Evolutionary conservation across 139 green algal species (phyloP).

Genomic region (Pseudopediastrum boryanum): DNA sequence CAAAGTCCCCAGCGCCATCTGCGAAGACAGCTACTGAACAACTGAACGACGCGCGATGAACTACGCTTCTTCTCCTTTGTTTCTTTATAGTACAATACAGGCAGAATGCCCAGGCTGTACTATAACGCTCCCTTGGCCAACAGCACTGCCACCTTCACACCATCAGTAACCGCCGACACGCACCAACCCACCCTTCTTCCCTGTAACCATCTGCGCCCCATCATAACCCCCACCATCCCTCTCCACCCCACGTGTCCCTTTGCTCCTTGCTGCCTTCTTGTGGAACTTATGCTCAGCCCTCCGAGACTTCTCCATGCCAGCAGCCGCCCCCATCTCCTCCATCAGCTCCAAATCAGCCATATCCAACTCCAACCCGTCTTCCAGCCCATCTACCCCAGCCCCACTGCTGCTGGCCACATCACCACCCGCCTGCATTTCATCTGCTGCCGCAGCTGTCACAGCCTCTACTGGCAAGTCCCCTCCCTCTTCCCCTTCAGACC

Average conservation of each 20-base stretch:
- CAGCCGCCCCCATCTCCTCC: constrained; percentile 22
- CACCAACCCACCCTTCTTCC: constrained; percentile 73
- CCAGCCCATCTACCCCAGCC: not conserved
- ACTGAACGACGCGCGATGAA: too few relatives aligned
- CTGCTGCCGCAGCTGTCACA: not conserved
- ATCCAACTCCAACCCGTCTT: constrained; percentile 29
- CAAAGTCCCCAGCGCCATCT: too few relatives aligned
- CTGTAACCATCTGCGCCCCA: constrained; percentile 54
- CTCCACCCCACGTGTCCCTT: constrained; percentile 57
- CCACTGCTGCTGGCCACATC: too few relatives aligned
- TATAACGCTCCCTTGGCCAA: too few relatives aligned
- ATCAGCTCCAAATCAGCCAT: constrained; percentile 62
- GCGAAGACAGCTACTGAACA: too few relatives aligned
- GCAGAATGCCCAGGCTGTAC: too few relatives aligned
- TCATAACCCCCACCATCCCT: constrained; percentile 56
- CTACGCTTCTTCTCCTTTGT: too few relatives aligned
- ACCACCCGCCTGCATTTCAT: not conserved
- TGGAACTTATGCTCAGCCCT: constrained; percentile 81
- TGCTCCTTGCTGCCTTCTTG: constrained; percentile 76
- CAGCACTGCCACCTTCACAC: too few relatives aligned
- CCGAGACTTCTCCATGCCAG: constrained; percentile 32
- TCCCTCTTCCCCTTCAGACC: too few relatives aligned
- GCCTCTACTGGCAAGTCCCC: not conserved
- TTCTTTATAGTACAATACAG: too few relatives aligned
- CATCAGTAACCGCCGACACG: constrained; percentile 41